Conservation (phyloP, 768 basidiomycete genomes). For the Mrakia blollopis region DNA sequence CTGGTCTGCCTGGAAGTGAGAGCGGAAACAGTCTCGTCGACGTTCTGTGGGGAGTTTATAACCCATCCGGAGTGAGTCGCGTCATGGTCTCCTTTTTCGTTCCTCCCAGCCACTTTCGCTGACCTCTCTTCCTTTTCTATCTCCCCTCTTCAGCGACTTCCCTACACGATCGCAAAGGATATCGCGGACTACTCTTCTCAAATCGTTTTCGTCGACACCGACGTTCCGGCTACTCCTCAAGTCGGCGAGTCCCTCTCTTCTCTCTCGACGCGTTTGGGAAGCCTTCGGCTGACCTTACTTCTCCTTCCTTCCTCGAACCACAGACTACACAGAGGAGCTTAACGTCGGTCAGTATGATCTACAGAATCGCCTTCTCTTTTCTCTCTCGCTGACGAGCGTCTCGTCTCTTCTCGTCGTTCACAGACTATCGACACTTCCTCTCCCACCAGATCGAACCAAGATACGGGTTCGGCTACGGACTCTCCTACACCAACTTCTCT, state of each 20-base stretch:
- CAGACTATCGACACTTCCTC: constrained; percentile 51
- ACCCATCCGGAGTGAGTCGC: constrained; percentile 56
- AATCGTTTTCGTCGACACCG: constrained; percentile 40
- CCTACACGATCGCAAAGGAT: constrained; percentile 70
- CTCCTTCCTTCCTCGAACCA: constrained; percentile 40
- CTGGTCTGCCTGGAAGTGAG: constrained; percentile 53
- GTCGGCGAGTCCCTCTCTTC: constrained; percentile 46
- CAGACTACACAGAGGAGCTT: constrained; percentile 50
- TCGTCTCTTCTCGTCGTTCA: neutral
- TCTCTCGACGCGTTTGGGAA: neutral
- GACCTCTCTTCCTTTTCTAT: neutral
- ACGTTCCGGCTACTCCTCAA: constrained; percentile 45
- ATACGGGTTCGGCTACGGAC: constrained; percentile 71
- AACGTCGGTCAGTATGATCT: constrained; percentile 49
- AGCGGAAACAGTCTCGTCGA: constrained; percentile 67
- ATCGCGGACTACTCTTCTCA: constrained; percentile 52
- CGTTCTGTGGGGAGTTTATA: constrained; percentile 61
- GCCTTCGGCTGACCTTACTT: neutral
- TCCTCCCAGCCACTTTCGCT: too few relatives aligned
- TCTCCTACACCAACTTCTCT: constrained; percentile 76
- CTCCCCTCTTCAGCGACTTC: constrained; percentile 47
- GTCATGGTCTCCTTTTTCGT: neutral
- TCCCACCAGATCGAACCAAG: constrained; percentile 51
- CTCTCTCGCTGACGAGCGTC: neutral
- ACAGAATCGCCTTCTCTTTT: neutral